Evolutionary conservation across 495 filamentous ascomycete species (phyloP).

Genomic region (Hyaloscypha hepaticicola): DNA sequence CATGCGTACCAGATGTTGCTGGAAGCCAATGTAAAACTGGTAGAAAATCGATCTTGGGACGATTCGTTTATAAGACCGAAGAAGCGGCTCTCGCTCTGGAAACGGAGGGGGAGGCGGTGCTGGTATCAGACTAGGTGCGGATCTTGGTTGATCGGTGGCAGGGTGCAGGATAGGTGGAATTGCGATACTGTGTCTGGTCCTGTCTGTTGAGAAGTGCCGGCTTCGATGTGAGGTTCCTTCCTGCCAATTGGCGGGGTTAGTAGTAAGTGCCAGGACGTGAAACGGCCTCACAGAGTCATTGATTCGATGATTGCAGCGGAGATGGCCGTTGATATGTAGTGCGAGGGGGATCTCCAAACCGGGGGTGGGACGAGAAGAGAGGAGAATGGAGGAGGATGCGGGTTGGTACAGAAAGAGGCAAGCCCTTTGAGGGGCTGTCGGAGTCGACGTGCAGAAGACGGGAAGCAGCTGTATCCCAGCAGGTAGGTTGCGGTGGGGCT

Average conservation of each 20-base stretch:
- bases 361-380: not conserved
- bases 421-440: not conserved
- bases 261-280: not conserved
- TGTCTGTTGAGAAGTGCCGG: not conserved
- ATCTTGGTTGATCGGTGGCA: not conserved
- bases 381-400: not conserved
- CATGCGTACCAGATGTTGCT: conserved; percentile 1
- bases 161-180: not conserved
- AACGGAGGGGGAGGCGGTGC: not conserved
- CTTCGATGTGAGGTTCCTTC: not conserved
- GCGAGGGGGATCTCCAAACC: not conserved
- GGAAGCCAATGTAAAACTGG: conserved; percentile 18
- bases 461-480: not conserved
- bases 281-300: not conserved
- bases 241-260: not conserved
- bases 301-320: not conserved
- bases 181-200: not conserved
- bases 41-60: conserved; percentile 22
- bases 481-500: not conserved
- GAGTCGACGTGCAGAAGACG: not conserved
- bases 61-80: conserved; percentile 14
- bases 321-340: not conserved
- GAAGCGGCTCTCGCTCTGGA: not conserved
- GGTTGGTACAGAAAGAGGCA: not conserved
- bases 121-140: not conserved